A percentile compares a stretch with the other conserved stretches of the same genome.
These are phyloP conservation scores for Exidia glandulosa DNA, from an alignment of 768 basidiomycete species.

Conservation along the genomic window DNA sequence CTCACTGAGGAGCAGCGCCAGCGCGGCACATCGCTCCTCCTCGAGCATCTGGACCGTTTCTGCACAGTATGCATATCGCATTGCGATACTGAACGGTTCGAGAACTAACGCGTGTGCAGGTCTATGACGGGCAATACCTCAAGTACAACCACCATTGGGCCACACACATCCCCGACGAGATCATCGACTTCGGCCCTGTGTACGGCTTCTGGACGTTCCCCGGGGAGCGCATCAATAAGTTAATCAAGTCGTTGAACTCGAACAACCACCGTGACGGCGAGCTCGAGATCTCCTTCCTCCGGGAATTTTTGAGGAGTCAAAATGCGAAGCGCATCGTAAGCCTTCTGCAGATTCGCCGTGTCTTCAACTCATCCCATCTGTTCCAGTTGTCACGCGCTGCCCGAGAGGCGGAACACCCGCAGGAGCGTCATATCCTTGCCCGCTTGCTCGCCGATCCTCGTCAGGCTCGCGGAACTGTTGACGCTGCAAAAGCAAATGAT, in stretches of 20 bases:
- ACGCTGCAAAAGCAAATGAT: constrained; percentile 6
- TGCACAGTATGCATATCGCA: background rate
- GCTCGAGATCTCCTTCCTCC: constrained; percentile 21
- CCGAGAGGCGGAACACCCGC: constrained; percentile 2
- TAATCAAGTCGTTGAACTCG: constrained; percentile 24
- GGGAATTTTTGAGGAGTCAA: constrained; percentile 12
- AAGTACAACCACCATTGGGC: constrained; percentile 28
- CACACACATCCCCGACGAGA: constrained; percentile 17
- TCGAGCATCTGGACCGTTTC: constrained; percentile 14
- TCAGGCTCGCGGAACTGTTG: constrained; percentile 10
- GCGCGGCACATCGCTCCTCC: constrained; percentile 10
- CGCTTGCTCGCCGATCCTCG: background rate
- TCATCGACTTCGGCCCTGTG: constrained; percentile 24
- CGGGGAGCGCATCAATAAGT: constrained; percentile 23
- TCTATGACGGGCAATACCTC: constrained; percentile 21
- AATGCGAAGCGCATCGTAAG: background rate
- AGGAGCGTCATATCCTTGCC: background rate
- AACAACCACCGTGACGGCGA: constrained; percentile 21
- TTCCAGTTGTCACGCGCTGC: background rate
- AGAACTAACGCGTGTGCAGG: constrained; percentile 8
- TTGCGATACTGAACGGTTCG: background rate
- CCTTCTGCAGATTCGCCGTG: background rate
- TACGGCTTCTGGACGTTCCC: constrained; percentile 29
- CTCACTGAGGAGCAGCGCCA: constrained; percentile 7
- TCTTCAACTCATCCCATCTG: no score